phyloP scores from a whole-genome alignment of 1,284 basidiomycete species.

The Melampsora americana region DNA sequence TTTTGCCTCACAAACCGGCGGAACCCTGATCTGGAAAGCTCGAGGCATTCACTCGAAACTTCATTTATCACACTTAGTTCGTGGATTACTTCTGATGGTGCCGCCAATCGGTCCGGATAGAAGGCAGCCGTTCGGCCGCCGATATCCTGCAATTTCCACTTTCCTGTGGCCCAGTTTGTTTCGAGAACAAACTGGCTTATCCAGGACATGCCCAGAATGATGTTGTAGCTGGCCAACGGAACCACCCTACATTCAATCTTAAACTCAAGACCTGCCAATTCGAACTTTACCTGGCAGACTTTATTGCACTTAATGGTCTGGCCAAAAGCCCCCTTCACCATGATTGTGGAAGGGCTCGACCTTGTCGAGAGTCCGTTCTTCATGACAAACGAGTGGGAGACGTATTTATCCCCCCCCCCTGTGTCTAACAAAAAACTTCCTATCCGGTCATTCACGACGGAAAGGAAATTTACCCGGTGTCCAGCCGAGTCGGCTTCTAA shows the following conservation, averaged over 20 bases:
- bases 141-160: not conserved
- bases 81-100: not conserved
- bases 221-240: not conserved
- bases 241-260: not conserved
- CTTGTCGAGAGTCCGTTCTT: not conserved
- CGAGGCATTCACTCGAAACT: not conserved
- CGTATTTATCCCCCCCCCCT: not conserved
- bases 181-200: not conserved
- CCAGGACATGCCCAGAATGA: slow-evolving; percentile 14
- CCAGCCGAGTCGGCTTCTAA: not conserved
- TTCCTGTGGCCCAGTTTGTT: slow-evolving; percentile 11
- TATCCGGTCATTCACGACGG: not conserved
- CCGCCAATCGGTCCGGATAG: not conserved
- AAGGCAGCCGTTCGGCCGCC: not conserved
- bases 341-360: not conserved
- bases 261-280: not conserved
- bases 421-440: too few species aligned
- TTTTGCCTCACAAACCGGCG: not conserved
- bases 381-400: not conserved
- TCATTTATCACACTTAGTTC: too few species aligned
- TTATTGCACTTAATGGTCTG: not conserved
- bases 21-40: not conserved
- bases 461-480: not conserved
- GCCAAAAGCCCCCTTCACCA: not conserved
- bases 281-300: not conserved